Base-by-base conservation (phyloP, 2,329 filamentous ascomycete species). In the Talaromyces sp. region DNA sequence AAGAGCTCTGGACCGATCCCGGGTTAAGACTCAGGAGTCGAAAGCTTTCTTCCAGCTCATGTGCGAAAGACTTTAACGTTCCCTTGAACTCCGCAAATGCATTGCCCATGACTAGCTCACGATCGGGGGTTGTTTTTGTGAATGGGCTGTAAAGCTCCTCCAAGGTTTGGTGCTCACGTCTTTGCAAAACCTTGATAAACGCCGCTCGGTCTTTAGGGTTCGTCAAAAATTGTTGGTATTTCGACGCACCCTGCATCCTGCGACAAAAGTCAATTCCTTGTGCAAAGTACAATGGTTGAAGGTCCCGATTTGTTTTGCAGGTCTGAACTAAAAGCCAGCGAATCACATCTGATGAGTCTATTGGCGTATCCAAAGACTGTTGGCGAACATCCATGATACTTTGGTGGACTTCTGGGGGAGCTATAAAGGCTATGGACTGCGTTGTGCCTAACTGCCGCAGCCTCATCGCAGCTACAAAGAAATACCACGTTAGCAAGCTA, bases 271-370 rank as follows among this genome's bases (percentile, higher is more conserved):
- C 84, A 0, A 75, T 69, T 0, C 86, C 85, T 66, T 90, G 87
- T 0, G 85, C 76, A 3, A 80, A 75, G 63, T 87, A 85, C 0
- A 90, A 74, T 0, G 81, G 77, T 54, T 83, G 81, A 0, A 88
- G 68, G 32, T 87, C 81, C 61, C 87, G 83, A 21, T 84, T 86
- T 0, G 73, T 78, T 8, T 74, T 70, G 61, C 87, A 90, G 0
- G 85, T 88, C 58, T 88, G 84, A 51, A 87, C 79, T 0, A 90
- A 75, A 0, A 89, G 77, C 87, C 87, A 89, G 3, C 69, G 66
- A 0, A 88, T 72, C 10, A 86, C 81, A 58, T 86, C 78, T 2
- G 68, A 67, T 0, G 83, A 85, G 56, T 81, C 70, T 1, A 81
- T 60, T 0, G 3, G 4, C 8, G 72, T 66, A 0, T 41, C 29